Percentiles rank a stretch among this genome's conserved stretches.
Evolutionary conservation across 2,329 filamentous ascomycete species (phyloP).

Genomic region (Shiraia sp.): DNA sequence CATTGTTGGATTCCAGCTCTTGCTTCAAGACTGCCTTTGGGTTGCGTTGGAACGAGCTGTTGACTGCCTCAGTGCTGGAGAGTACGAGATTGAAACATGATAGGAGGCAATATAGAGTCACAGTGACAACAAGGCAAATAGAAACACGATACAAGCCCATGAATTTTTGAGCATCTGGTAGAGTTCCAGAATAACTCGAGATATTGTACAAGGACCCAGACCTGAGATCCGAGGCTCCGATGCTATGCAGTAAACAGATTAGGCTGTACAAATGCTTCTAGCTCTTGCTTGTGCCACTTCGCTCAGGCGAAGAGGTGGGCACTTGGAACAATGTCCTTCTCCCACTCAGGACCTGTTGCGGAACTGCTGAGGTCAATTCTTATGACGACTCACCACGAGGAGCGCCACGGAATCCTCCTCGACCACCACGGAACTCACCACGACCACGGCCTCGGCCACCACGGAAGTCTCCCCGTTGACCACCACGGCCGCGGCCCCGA

Average conservation of each 20-base stretch:
- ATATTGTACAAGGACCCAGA: conserved; percentile 39
- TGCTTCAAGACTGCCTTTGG: too few species aligned
- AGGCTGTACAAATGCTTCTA: conserved; percentile 34
- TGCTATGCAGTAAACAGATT: conserved; percentile 45
- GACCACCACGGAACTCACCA: conserved; percentile 50
- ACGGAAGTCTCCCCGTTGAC: conserved; percentile 43
- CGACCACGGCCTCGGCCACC: conserved; percentile 48
- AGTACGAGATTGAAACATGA: neutral
- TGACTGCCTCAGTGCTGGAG: neutral
- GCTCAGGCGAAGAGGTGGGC: conserved; percentile 29
- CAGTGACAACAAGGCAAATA: neutral
- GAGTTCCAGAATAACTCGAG: conserved; percentile 28
- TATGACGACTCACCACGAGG: conserved; percentile 33
- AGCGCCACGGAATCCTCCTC: conserved; percentile 43
- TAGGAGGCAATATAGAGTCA: too few species aligned
- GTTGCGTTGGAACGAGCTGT: too few species aligned
- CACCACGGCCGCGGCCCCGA: conserved; percentile 57
- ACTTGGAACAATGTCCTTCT: neutral
- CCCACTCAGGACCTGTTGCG: conserved; percentile 5
- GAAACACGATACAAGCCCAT: conserved; percentile 24
- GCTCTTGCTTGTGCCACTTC: conserved; percentile 23
- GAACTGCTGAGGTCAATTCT: too few species aligned
- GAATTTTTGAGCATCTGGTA: conserved; percentile 24
- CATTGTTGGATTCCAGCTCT: neutral
- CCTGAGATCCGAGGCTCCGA: conserved; percentile 39